Evolutionary conservation across 257 asterid genomes (phyloP).

Genomic region (Solanum virginianum): DNA sequence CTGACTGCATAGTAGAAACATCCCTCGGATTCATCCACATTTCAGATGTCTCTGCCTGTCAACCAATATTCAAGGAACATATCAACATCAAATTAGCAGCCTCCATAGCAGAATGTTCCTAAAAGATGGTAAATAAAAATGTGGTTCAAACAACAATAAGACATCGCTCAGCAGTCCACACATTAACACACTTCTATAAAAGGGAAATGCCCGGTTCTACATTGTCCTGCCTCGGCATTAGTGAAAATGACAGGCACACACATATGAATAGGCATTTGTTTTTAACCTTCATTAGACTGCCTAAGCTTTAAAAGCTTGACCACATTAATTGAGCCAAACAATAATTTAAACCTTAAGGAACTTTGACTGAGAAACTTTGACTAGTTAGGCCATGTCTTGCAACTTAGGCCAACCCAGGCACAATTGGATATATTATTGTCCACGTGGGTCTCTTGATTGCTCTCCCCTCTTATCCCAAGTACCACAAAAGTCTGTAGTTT

Average conservation of each 20-base stretch:
- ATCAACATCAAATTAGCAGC: background rate
- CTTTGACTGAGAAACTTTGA: background rate
- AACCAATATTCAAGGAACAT: background rate
- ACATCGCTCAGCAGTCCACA: background rate
- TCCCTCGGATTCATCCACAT: constrained; percentile 91
- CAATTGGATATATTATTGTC: background rate
- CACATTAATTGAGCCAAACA: background rate
- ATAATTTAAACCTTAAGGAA: background rate
- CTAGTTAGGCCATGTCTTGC: background rate
- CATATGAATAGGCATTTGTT: background rate
- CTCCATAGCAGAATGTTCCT: background rate
- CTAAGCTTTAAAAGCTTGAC: background rate
- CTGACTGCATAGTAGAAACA: constrained; percentile 51
- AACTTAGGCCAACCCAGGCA: background rate
- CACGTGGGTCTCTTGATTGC: background rate
- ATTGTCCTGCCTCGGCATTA: background rate
- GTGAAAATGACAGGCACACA: background rate
- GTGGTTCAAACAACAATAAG: background rate
- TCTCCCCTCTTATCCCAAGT: background rate
- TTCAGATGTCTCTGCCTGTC: constrained; percentile 88
- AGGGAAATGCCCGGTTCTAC: background rate
- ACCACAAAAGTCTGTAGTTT: background rate
- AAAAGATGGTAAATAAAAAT: background rate
- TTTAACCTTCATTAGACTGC: background rate
- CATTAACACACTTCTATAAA: background rate